These are phyloP conservation scores for Tremella mesenterica DNA, from an alignment of 768 basidiomycete species.

Conservation along the genomic window DNA sequence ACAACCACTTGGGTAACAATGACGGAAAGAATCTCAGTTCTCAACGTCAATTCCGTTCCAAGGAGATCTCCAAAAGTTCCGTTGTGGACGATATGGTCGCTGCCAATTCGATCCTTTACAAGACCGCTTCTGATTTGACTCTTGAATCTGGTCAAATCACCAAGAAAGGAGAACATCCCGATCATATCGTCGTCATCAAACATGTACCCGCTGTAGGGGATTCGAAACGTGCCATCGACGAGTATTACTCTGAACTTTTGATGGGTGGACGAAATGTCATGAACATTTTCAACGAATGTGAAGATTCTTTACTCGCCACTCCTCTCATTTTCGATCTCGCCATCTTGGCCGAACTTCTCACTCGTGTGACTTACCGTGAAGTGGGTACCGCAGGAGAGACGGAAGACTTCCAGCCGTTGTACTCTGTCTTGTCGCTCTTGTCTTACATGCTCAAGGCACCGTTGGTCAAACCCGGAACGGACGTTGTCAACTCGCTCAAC, in stretches of 20 bases:
- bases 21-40: constrained; percentile 87
- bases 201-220: constrained; percentile 94
- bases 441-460: constrained; percentile 98
- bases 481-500: constrained; percentile 89
- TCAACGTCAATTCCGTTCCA: constrained; percentile 89
- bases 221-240: constrained; percentile 86
- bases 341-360: constrained; percentile 87
- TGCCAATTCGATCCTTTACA: constrained; percentile 80
- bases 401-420: constrained; percentile 68
- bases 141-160: constrained; percentile 39
- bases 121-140: constrained; percentile 56
- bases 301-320: constrained; percentile 93
- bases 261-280: constrained; percentile 93
- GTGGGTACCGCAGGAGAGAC: constrained; percentile 38
- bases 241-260: constrained; percentile 97
- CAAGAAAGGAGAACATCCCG: constrained; percentile 88
- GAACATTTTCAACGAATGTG: constrained; percentile 83
- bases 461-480: constrained; percentile 79
- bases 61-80: constrained; percentile 95
- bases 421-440: constrained; percentile 83
- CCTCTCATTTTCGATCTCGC: constrained; percentile 89
- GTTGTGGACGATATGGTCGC: constrained; percentile 96
- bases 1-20: constrained; percentile 99
- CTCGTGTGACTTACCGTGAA: constrained; percentile 77
- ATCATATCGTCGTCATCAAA: constrained; percentile 95